Evolutionary conservation across 192 early-diverging fungal species (phyloP).

Genomic region (Lobosporangium transversale): DNA sequence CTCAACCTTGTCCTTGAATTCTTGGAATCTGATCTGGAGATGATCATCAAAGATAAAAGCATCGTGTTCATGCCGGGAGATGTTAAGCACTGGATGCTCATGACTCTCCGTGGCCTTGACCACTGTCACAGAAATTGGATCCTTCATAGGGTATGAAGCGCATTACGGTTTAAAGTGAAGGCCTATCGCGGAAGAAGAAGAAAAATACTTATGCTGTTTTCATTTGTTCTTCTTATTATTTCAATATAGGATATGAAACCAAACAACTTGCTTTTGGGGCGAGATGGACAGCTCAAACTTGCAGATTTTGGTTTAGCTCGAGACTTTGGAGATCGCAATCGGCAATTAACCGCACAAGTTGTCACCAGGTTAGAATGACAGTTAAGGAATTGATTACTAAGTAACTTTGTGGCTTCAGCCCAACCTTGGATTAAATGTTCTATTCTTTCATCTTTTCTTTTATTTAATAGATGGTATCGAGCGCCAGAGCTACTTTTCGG

Average conservation of each 20-base stretch:
- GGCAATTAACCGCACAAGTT: slow-evolving; percentile 91
- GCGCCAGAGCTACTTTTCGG: slow-evolving; percentile 94
- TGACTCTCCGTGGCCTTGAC: slow-evolving; percentile 92
- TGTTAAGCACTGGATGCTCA: slow-evolving; percentile 98
- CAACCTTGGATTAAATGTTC: no score
- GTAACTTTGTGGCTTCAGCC: no score
- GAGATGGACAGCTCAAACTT: slow-evolving; percentile 92
- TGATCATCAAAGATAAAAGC: slow-evolving; percentile 93
- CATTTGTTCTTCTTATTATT: background rate
- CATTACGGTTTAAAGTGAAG: no score
- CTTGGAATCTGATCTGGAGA: slow-evolving; percentile 94
- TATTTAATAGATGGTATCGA: slow-evolving; percentile 85
- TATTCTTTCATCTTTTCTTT: background rate
- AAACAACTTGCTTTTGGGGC: slow-evolving; percentile 83
- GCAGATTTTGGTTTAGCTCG: slow-evolving; percentile 99
- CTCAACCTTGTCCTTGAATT: slow-evolving; percentile 95
- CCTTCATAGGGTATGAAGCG: slow-evolving; percentile 83
- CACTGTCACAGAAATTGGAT: slow-evolving; percentile 93
- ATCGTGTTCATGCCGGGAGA: slow-evolving; percentile 90
- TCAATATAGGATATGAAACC: slow-evolving; percentile 82
- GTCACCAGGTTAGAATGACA: slow-evolving; percentile 92
- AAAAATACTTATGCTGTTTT: no score
- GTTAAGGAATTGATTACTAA: no score
- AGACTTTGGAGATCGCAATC: slow-evolving; percentile 85
- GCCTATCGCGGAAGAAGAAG: no score